These are phyloP conservation scores for Ophiostoma sp. DNA, from an alignment of 2,329 filamentous ascomycete species.

Conservation along the genomic window DNA sequence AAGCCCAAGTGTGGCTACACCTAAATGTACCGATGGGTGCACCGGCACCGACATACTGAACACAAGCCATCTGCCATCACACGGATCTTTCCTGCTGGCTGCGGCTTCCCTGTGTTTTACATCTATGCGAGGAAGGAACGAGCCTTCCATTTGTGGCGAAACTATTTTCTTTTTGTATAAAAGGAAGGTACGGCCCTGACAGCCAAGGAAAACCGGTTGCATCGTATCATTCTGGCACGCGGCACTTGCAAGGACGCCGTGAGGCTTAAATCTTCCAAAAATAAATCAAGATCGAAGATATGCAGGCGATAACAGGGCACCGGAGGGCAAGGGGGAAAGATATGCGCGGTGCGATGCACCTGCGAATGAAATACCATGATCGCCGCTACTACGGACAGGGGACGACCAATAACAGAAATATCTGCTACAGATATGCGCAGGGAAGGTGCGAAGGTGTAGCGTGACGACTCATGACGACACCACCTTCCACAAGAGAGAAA, in stretches of 20 bases:
- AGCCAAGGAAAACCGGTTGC: background rate
- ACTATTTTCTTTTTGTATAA: background rate
- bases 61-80: background rate
- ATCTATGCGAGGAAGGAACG: background rate
- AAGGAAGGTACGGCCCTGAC: background rate
- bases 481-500: conserved; percentile 9
- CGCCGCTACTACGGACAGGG: background rate
- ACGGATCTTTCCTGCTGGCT: background rate
- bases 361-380: background rate
- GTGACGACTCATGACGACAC: conserved; percentile 12
- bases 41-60: conserved; percentile 3
- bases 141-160: background rate
- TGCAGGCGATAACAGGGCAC: background rate
- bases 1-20: background rate
- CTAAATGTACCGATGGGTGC: conserved; percentile 1
- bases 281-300: background rate
- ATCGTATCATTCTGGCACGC: background rate
- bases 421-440: background rate
- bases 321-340: background rate
- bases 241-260: background rate
- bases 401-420: conserved; percentile 2
- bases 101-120: background rate
- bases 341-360: background rate
- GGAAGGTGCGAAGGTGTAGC: background rate
- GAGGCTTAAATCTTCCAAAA: background rate